Percentiles rank a stretch among this genome's conserved stretches.
These are phyloP conservation scores for Conringia planisiliqua DNA, from an alignment of 345 rosid genomes.

Conservation along the genomic window DNA sequence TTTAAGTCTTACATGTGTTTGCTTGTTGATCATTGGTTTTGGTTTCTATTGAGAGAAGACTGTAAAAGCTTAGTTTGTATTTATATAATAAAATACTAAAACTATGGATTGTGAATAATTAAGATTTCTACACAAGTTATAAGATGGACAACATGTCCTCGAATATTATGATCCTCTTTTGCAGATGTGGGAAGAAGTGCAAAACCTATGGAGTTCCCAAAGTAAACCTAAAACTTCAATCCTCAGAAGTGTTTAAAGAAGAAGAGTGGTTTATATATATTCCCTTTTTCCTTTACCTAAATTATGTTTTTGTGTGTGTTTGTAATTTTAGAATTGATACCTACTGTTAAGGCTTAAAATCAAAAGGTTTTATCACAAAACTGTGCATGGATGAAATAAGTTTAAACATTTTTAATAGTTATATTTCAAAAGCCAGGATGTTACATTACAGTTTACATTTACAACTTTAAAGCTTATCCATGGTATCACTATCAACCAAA, in stretches of 20 bases:
- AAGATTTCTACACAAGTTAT: neutral
- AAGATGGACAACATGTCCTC: neutral
- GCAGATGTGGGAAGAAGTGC: neutral
- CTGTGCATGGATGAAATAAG: neutral
- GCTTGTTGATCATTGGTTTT: constrained; percentile 54
- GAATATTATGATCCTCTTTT: neutral
- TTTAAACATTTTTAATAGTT: neutral
- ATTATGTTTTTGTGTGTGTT: too few relatives aligned
- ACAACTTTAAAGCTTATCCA: neutral
- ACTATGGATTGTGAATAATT: neutral
- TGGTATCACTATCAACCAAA: neutral
- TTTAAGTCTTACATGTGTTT: constrained; percentile 62
- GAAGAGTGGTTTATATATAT: too few relatives aligned
- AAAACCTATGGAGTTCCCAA: neutral
- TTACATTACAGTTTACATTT: neutral
- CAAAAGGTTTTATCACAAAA: neutral
- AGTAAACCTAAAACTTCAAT: too few relatives aligned
- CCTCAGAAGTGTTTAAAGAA: too few relatives aligned
- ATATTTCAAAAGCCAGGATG: neutral
- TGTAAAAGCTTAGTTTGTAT: neutral
- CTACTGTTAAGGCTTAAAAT: neutral
- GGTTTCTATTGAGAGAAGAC: constrained; percentile 34
- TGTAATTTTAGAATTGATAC: neutral
- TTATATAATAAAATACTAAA: neutral
- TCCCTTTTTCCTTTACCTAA: too few relatives aligned